A percentile compares a stretch with the other conserved stretches of the same genome.
Evolutionary conservation across 1,284 basidiomycete genomes (phyloP).

Genomic region (Spongispora temasekensis): DNA sequence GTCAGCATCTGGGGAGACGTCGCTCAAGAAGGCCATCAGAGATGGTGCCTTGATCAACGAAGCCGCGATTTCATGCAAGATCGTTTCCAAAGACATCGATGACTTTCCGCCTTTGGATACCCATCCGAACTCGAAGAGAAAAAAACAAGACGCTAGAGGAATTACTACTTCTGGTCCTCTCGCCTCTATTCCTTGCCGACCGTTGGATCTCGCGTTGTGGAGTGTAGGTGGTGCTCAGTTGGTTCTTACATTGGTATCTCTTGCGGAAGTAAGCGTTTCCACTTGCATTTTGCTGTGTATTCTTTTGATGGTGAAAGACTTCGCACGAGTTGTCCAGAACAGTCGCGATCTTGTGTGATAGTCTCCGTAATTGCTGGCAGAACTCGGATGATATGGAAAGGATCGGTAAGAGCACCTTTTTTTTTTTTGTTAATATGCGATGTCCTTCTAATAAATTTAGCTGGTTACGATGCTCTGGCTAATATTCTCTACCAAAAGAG

Average conservation of each 20-base stretch:
- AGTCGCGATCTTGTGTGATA: constrained; percentile 74
- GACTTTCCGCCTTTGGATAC: constrained; percentile 13
- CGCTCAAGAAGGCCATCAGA: constrained; percentile 54
- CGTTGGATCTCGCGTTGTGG: constrained; percentile 80
- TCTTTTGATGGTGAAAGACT: constrained; percentile 43
- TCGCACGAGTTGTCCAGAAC: constrained; percentile 73
- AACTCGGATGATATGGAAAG: constrained; percentile 92
- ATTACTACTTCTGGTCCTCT: constrained; percentile 50
- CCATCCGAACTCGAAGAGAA: background rate
- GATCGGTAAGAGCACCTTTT: constrained; percentile 55
- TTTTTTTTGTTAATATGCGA: background rate
- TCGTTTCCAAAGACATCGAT: constrained; percentile 40
- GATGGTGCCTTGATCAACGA: constrained; percentile 53
- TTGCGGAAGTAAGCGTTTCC: constrained; percentile 58
- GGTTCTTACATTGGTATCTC: constrained; percentile 73
- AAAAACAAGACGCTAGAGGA: background rate
- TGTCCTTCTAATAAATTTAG: constrained; percentile 41
- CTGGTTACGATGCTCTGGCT: constrained; percentile 86
- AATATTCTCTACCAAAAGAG: constrained; percentile 74
- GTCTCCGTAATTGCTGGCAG: constrained; percentile 84
- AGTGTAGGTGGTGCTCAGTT: constrained; percentile 83
- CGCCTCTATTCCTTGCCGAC: constrained; percentile 57
- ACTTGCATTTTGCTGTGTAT: constrained; percentile 1
- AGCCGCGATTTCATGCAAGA: constrained; percentile 50
- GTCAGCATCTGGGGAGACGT: constrained; percentile 23